phyloP scores from a whole-genome alignment of 106 monocot genomes.

The Apostasia shenzhenica region DNA sequence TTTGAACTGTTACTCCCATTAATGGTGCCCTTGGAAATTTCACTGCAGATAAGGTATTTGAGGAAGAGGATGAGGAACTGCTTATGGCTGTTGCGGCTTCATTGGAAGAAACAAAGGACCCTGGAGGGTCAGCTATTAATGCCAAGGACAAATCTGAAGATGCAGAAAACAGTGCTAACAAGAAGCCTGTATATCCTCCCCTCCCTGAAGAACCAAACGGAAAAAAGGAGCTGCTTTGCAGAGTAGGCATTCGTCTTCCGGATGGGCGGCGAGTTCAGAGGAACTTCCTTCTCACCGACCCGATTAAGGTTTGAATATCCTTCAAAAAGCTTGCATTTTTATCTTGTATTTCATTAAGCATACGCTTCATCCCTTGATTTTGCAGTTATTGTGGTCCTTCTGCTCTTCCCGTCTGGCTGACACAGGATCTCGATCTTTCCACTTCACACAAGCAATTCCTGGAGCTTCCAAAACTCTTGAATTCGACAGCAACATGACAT shows the following conservation, averaged over 20 bases:
- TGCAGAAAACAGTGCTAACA: slow-evolving; percentile 8
- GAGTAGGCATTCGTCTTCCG: slow-evolving; percentile 82
- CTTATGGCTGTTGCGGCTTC: slow-evolving; percentile 21
- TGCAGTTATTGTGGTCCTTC: slow-evolving; percentile 66
- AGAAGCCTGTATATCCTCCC: slow-evolving; percentile 48
- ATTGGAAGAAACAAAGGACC: slow-evolving; percentile 15
- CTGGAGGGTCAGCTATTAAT: slow-evolving; percentile 5
- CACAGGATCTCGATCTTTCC: slow-evolving; percentile 31
- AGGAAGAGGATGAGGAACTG: slow-evolving; percentile 24
- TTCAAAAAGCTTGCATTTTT: neutral
- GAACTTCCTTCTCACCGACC: slow-evolving; percentile 56
- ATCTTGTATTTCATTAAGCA: neutral
- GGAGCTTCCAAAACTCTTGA: slow-evolving; percentile 46
- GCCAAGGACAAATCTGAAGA: slow-evolving; percentile 27
- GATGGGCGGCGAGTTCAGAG: slow-evolving; percentile 74
- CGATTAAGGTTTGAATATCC: slow-evolving; percentile 46
- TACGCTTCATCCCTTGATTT: neutral
- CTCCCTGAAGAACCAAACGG: slow-evolving; percentile 85
- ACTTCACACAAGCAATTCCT: slow-evolving; percentile 57
- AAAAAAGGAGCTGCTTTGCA: slow-evolving; percentile 44
- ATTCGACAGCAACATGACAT: slow-evolving; percentile 29
- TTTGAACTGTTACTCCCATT: neutral
- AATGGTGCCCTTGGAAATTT: neutral
- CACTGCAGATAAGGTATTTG: neutral
- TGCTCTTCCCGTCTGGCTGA: slow-evolving; percentile 41